phyloP scores from a whole-genome alignment of 257 asterid genomes.

The Fraxinus americana region DNA sequence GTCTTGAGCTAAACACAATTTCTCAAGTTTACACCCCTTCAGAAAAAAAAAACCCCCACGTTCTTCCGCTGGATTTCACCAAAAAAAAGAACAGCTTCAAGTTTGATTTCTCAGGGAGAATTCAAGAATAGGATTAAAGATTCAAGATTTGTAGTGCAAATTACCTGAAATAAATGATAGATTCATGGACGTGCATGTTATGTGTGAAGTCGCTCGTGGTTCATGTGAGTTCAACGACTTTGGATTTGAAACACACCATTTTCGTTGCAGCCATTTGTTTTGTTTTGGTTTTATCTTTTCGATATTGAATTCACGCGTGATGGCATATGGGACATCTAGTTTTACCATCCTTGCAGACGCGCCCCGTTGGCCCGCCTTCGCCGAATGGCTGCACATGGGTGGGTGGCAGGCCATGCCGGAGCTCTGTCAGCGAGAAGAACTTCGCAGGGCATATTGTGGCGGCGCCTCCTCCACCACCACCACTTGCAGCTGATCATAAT shows the following conservation, averaged over 20 bases:
- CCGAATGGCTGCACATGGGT: slow-evolving; percentile 33
- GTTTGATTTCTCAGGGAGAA: background rate
- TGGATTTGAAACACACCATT: slow-evolving; percentile 28
- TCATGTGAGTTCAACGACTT: slow-evolving; percentile 34
- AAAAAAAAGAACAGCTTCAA: background rate
- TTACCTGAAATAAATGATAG: slow-evolving; percentile 23
- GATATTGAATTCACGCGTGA: background rate
- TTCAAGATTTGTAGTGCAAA: background rate
- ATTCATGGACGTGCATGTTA: slow-evolving; percentile 30
- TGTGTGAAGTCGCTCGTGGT: slow-evolving; percentile 28
- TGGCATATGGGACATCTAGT: slow-evolving; percentile 10
- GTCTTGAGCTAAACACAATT: background rate
- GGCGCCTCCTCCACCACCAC: slow-evolving; percentile 27
- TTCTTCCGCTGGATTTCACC: background rate
- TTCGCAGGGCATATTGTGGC: background rate
- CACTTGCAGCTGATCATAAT: slow-evolving; percentile 6
- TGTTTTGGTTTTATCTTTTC: background rate
- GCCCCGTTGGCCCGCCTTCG: background rate
- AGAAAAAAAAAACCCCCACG: background rate
- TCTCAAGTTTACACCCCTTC: background rate
- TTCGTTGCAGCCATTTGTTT: background rate
- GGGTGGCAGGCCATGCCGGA: slow-evolving; percentile 39
- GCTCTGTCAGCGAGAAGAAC: slow-evolving; percentile 42
- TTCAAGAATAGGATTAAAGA: background rate
- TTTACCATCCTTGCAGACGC: slow-evolving; percentile 35